Base-by-base conservation (phyloP, 441 rosid genomes). In the Euphorbia corollata region DNA sequence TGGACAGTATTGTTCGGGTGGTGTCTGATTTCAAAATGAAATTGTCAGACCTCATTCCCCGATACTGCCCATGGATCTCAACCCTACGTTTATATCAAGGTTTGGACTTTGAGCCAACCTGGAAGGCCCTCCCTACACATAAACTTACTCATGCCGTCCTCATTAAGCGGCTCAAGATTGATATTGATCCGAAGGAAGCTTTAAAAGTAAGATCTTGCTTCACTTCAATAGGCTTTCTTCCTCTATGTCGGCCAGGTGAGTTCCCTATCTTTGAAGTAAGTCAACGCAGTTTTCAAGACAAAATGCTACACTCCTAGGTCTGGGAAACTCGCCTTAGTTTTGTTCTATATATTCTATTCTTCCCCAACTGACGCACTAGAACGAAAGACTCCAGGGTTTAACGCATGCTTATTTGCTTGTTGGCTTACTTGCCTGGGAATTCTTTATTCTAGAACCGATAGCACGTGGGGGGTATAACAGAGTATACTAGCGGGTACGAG, bases 361-460 rank as follows among this genome's bases (percentile, higher is more conserved):
- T 38, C 43, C 43, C 43, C 43, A 38, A 38, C 43, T 38, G 43
- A 38, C 43, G 43, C 43, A 38, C 43, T 38, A 38, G 43, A 38
- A 38, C 43, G 43, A 38, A 38, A 38, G 43, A 50, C 20, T 50
- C 20, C 55, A 50, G 55, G 20, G 55, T 50, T 50, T 50, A 50
- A 50, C 55, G 55, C 55, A 18, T 50, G 55, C n/a, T 50, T 50
- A 50, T 50, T 50, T 50, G 55, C 55, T 50, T 50, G 55, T 50
- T 50, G 55, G 55, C 57, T 53, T 53, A 20, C 57, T 53, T 53
- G 57, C 57, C 57, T 53, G 57, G 24, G 57, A 53, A 53, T 53
- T 53, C 57, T 53, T 53, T 53, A 53, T 18, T 54, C 58, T 54
- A 54, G 22, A 54, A 54, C 27, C 27, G 58, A 54, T 54, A 54